phyloP scores from a whole-genome alignment of 2,329 filamentous ascomycete genomes.

The Scedosporium minutisporum region DNA sequence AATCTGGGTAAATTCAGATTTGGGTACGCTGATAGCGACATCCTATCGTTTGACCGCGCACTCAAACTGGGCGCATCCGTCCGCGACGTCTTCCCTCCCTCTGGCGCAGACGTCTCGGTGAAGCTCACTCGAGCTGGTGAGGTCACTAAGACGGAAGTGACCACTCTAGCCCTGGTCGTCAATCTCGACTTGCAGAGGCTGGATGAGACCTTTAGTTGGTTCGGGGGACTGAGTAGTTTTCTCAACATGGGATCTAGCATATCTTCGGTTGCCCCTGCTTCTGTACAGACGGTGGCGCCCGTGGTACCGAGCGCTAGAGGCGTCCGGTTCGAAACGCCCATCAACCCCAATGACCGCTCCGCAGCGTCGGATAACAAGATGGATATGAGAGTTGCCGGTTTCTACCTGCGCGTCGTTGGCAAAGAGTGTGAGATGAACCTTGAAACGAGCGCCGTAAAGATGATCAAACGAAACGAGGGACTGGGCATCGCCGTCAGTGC shows the following conservation, averaged over 20 bases:
- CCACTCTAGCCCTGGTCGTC: slow-evolving; percentile 67
- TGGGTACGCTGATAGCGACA: slow-evolving; percentile 52
- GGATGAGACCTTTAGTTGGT: slow-evolving; percentile 79
- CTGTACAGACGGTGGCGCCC: slow-evolving; percentile 23
- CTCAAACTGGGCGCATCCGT: slow-evolving; percentile 50
- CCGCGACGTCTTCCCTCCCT: slow-evolving; percentile 45
- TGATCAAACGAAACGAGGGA: slow-evolving; percentile 64
- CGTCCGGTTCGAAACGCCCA: slow-evolving; percentile 48
- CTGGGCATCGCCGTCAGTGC: slow-evolving; percentile 66
- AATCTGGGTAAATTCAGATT: slow-evolving; percentile 37
- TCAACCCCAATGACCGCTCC: slow-evolving; percentile 37
- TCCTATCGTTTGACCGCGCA: slow-evolving; percentile 51
- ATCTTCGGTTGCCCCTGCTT: slow-evolving; percentile 56
- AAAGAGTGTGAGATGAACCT: slow-evolving; percentile 65
- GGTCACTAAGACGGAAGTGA: slow-evolving; percentile 49
- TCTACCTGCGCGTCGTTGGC: slow-evolving; percentile 67
- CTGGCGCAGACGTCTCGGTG: slow-evolving; percentile 48
- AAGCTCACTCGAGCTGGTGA: slow-evolving; percentile 37
- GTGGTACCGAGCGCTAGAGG: slow-evolving; percentile 38
- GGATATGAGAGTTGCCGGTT: slow-evolving; percentile 66
- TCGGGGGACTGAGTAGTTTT: slow-evolving; percentile 85
- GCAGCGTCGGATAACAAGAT: slow-evolving; percentile 52
- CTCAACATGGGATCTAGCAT: slow-evolving; percentile 82
- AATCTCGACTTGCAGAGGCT: slow-evolving; percentile 69
- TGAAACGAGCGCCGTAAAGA: slow-evolving; percentile 72